Evolutionary conservation across 805 yeast genomes (phyloP), one percentile per base, ranked within the genome.

Genomic region (Brettanomyces custersianus): DNA sequence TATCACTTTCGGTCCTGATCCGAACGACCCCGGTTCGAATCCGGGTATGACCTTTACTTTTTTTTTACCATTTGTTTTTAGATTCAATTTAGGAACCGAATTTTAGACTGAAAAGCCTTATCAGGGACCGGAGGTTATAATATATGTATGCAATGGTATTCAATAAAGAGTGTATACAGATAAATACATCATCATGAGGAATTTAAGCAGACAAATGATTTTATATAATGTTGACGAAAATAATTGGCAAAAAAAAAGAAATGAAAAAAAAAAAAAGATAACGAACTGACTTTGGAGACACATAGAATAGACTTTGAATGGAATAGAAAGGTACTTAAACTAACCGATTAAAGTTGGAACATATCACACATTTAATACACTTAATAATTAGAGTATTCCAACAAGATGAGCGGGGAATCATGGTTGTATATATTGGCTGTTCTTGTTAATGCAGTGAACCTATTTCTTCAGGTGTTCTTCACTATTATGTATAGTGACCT

Each of bases 401-500:
- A 37, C 12, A 44, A 26, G 26, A 54, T 55, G 59, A 50, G 42
- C 42, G 58, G 60, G 22, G 60, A 52, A 43, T 47, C 57, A 6
- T 55, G 80, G 65, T 66, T 78, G 47, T 81, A 80, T 57, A 78
- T 81, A 42, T 65, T 76, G 48, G 85, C 95, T 8, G 94, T 88
- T 30, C 56, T 88, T 40, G 70, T 80, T 44, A 90, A 90, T 62
- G 92, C 94, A 40, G 74, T 82, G 49, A 86, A 83, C 70, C 69
- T 90, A 63, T 87, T 90, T 56, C 68, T 83, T 27, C 96, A 88
- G 66, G 96, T 88, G 38, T 92, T 83, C 61, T 88, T 88, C 72
- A 86, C 96, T 34, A 87, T 88, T 62, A 78, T 87, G 80, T 90
- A 83, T 68, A 83, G 94, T 46, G 97, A 88, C 63, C 71, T 88